phyloP scores from a whole-genome alignment of 2,329 filamentous ascomycete species.

The Arthroderma sp. region DNA sequence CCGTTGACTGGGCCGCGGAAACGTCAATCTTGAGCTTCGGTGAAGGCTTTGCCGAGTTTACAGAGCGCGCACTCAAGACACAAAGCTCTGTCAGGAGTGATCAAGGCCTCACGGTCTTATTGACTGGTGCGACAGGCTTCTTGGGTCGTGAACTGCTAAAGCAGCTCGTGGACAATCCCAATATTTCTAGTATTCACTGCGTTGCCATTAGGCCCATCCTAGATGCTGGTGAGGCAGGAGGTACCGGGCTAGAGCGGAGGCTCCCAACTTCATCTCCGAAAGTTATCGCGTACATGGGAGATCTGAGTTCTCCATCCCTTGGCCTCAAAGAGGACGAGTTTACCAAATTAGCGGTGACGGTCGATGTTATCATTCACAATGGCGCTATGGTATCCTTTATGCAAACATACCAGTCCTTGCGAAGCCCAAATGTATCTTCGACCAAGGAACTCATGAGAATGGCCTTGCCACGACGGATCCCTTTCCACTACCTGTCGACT shows the following conservation, averaged over 20 bases:
- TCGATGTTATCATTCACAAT: constrained; percentile 41
- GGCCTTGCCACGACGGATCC: constrained; percentile 12
- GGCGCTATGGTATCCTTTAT: constrained; percentile 29
- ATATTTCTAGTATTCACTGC: constrained; percentile 30
- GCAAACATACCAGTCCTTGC: constrained; percentile 18
- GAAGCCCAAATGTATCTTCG: constrained; percentile 15
- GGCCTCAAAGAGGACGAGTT: constrained; percentile 25
- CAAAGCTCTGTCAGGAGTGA: no score
- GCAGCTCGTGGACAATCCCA: constrained; percentile 20
- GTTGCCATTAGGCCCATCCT: constrained; percentile 21
- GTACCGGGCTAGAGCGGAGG: neutral
- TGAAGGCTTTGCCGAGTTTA: no score
- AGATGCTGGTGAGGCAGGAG: neutral
- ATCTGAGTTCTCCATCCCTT: constrained; percentile 23
- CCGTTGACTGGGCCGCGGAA: no score
- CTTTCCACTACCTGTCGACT: constrained; percentile 22
- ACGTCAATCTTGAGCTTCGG: no score
- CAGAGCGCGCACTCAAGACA: neutral
- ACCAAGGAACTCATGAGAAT: constrained; percentile 15
- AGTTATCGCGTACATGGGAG: constrained; percentile 24
- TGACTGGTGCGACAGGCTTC: constrained; percentile 24
- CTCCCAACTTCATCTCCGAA: constrained; percentile 13
- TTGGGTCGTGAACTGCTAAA: constrained; percentile 28
- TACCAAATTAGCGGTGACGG: constrained; percentile 16
- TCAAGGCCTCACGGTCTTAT: neutral